Evolutionary conservation across 192 early-diverging fungal genomes (phyloP).

Genomic region (Oehlia diaphana): DNA sequence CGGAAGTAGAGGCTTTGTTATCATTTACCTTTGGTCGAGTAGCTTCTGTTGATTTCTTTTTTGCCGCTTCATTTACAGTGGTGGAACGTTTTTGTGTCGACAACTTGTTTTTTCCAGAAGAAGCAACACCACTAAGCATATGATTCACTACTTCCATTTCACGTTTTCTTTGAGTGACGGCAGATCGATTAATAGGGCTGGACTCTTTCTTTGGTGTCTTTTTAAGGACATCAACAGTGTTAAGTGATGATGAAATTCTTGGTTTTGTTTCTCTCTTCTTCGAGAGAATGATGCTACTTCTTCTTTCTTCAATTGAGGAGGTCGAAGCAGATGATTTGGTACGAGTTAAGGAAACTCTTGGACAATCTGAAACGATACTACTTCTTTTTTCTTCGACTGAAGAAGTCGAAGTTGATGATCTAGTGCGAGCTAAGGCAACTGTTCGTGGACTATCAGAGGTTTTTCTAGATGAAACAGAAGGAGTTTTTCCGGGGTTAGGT

Average conservation of each 20-base stretch:
- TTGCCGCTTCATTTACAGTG: background rate
- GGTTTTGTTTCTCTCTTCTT: slow-evolving; percentile 5
- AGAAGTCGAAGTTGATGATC: slow-evolving; percentile 3
- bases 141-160: slow-evolving; percentile 18
- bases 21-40: background rate
- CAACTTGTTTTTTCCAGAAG: slow-evolving; percentile 5
- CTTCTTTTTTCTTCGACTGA: background rate
- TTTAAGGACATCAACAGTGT: slow-evolving; percentile 11
- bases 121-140: slow-evolving; percentile 17
- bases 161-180: slow-evolving; percentile 23
- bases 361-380: background rate
- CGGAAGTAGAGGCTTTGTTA: background rate
- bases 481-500: slow-evolving; percentile 1
- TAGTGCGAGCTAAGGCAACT: background rate
- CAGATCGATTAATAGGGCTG: slow-evolving; percentile 28
- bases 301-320: background rate
- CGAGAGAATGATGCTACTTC: background rate
- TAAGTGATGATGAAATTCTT: background rate
- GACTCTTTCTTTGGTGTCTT: slow-evolving; percentile 22
- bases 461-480: background rate
- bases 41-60: slow-evolving; percentile 14
- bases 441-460: background rate
- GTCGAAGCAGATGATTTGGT: slow-evolving; percentile 1
- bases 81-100: slow-evolving; percentile 3
- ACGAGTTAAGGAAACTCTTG: background rate